Conservation (phyloP, 768 basidiomycete genomes). For the Suillus decipiens region DNA sequence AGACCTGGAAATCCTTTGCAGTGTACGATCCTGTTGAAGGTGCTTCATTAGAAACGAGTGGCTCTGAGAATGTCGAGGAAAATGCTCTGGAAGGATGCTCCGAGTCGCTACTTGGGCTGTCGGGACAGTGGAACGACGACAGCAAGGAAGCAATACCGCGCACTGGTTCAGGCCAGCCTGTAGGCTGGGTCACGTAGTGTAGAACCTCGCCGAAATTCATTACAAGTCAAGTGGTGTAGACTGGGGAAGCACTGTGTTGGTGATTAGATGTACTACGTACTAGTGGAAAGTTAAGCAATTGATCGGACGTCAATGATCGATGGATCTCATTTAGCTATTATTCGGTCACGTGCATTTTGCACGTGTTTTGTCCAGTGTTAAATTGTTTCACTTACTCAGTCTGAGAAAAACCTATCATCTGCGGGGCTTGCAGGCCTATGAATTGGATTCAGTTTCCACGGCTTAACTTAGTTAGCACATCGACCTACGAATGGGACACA, state of each 20-base stretch:
- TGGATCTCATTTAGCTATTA: too few relatives aligned
- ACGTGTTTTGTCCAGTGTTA: too few relatives aligned
- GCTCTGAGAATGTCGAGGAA: not conserved
- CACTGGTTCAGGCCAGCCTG: slow-evolving; percentile 4
- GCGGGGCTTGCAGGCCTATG: not conserved
- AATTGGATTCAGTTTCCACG: not conserved
- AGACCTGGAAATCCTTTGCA: not conserved
- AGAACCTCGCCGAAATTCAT: not conserved
- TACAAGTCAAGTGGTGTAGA: not conserved
- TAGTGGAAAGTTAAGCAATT: too few relatives aligned
- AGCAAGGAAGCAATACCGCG: not conserved
- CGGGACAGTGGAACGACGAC: not conserved
- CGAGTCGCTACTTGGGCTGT: not conserved
- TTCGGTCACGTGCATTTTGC: not conserved
- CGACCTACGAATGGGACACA: too few relatives aligned
- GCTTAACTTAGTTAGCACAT: too few relatives aligned
- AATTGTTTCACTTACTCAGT: too few relatives aligned
- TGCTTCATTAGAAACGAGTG: not conserved
- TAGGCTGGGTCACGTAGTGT: not conserved
- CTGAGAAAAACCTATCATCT: too few relatives aligned
- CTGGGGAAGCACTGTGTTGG: not conserved
- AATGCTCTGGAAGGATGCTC: not conserved
- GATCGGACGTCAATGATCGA: too few relatives aligned
- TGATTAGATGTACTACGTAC: not conserved
- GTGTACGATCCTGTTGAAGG: not conserved